Evolutionary conservation across 1,284 basidiomycete genomes (phyloP).

Genomic region (Ustilago shanxiensis): DNA sequence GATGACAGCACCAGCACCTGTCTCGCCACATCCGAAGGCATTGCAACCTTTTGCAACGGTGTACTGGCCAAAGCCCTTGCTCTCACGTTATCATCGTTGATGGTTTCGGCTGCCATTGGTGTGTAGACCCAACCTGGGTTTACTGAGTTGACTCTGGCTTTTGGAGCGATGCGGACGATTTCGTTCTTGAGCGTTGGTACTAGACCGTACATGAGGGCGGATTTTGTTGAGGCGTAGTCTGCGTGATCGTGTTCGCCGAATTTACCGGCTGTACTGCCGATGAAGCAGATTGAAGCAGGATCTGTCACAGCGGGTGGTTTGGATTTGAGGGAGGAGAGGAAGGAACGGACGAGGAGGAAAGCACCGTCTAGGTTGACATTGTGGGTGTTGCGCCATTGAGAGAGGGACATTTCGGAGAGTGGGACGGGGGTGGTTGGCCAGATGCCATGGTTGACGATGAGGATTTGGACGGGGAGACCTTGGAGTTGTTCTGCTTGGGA

Average conservation of each 20-base stretch:
- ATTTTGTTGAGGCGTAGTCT: slow-evolving; percentile 60
- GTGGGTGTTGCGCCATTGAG: slow-evolving; percentile 78
- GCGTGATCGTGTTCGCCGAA: slow-evolving; percentile 76
- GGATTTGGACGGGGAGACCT: slow-evolving; percentile 72
- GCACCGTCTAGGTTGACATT: slow-evolving; percentile 77
- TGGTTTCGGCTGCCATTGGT: slow-evolving; percentile 74
- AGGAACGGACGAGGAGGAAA: slow-evolving; percentile 78
- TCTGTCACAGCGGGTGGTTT: slow-evolving; percentile 72
- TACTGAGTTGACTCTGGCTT: slow-evolving; percentile 79
- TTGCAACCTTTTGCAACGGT: slow-evolving; percentile 79
- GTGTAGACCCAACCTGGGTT: slow-evolving; percentile 81
- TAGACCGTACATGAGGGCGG: slow-evolving; percentile 81
- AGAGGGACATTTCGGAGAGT: slow-evolving; percentile 76
- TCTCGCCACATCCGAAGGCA: slow-evolving; percentile 76
- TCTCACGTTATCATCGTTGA: slow-evolving; percentile 71
- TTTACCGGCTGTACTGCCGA: slow-evolving; percentile 81
- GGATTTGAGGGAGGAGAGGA: slow-evolving; percentile 73
- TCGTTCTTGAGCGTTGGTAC: slow-evolving; percentile 81
- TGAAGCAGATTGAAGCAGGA: slow-evolving; percentile 76
- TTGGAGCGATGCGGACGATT: slow-evolving; percentile 80
- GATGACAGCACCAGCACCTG: slow-evolving; percentile 79
- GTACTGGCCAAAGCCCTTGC: slow-evolving; percentile 74
- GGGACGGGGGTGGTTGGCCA: slow-evolving; percentile 72
- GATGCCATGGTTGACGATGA: slow-evolving; percentile 78
- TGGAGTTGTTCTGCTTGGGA: slow-evolving; percentile 38